These are phyloP conservation scores for Colletotrichum eleusines DNA, from an alignment of 2,329 filamentous ascomycete genomes.

Conservation along the genomic window DNA sequence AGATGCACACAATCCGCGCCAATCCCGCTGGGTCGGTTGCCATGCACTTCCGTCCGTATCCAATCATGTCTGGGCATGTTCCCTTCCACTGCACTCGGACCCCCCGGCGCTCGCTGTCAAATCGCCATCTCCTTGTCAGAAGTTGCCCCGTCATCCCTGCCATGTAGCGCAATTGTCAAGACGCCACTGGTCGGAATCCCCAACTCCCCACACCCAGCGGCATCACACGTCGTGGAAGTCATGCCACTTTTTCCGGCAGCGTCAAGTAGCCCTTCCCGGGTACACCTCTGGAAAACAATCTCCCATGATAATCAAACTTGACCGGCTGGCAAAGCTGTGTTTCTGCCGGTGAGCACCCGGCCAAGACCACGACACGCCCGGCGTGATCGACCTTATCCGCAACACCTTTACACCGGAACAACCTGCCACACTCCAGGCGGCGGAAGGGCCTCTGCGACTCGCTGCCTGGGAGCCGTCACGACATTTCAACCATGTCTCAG, in stretches of 20 bases:
- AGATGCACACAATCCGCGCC: slow-evolving; percentile 26
- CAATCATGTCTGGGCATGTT: slow-evolving; percentile 18
- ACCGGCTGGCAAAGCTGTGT: neutral
- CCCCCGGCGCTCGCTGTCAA: slow-evolving; percentile 20
- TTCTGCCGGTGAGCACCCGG: neutral
- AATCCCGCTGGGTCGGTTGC: slow-evolving; percentile 25
- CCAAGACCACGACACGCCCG: slow-evolving; percentile 14
- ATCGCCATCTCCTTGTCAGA: slow-evolving; percentile 20
- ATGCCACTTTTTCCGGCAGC: slow-evolving; percentile 10
- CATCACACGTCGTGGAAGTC: neutral
- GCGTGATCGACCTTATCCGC: slow-evolving; percentile 24
- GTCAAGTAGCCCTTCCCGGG: slow-evolving; percentile 24
- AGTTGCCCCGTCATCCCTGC: slow-evolving; percentile 30
- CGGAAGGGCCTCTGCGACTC: neutral
- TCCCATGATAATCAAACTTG: slow-evolving; percentile 32
- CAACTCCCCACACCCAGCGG: neutral
- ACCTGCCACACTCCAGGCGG: neutral
- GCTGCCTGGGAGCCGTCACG: slow-evolving; percentile 1
- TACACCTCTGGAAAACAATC: slow-evolving; percentile 28
- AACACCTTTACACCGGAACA: neutral
- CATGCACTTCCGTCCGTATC: slow-evolving; percentile 10
- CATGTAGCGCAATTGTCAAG: slow-evolving; percentile 11
- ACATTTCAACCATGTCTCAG: neutral
- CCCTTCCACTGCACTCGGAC: slow-evolving; percentile 6
- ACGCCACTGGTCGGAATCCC: neutral